Percentiles rank a stretch among this genome's conserved stretches.
These are phyloP conservation scores for Calonectria pauciramosa DNA, from an alignment of 2,329 filamentous ascomycete genomes.

Conservation along the genomic window DNA sequence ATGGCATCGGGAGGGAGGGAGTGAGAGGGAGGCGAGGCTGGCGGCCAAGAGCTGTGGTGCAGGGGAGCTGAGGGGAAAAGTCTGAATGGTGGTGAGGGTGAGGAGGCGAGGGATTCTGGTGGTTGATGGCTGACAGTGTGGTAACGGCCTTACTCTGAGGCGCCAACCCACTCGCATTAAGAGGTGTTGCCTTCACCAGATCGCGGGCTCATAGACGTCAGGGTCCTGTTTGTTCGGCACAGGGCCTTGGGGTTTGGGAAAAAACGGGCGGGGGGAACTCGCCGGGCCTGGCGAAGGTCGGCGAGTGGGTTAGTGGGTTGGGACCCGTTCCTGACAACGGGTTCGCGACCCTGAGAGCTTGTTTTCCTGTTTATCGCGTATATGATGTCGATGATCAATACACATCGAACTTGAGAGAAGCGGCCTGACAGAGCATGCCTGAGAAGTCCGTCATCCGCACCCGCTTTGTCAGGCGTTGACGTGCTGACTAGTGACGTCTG, in stretches of 20 bases:
- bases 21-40: neutral
- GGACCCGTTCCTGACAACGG: slow-evolving; percentile 6
- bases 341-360: slow-evolving; percentile 5
- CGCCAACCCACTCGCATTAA: slow-evolving; percentile 15
- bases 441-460: neutral
- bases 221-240: neutral
- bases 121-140: slow-evolving; percentile 7
- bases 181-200: neutral
- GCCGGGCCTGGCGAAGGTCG: slow-evolving; percentile 15
- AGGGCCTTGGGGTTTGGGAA: neutral
- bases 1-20: neutral
- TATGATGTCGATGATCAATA: slow-evolving; percentile 9
- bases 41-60: neutral
- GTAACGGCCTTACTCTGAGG: neutral
- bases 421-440: slow-evolving; percentile 8
- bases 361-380: neutral
- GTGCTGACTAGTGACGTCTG: slow-evolving; percentile 24
- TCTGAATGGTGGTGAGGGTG: neutral
- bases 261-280: neutral
- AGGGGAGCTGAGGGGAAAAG: neutral
- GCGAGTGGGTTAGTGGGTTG: neutral
- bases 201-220: neutral
- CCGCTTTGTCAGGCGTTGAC: neutral
- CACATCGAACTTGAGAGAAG: slow-evolving; percentile 1
- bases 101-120: neutral